Base-by-base conservation (phyloP, 2,329 filamentous ascomycete genomes). In the Akanthomyces lecanii region DNA sequence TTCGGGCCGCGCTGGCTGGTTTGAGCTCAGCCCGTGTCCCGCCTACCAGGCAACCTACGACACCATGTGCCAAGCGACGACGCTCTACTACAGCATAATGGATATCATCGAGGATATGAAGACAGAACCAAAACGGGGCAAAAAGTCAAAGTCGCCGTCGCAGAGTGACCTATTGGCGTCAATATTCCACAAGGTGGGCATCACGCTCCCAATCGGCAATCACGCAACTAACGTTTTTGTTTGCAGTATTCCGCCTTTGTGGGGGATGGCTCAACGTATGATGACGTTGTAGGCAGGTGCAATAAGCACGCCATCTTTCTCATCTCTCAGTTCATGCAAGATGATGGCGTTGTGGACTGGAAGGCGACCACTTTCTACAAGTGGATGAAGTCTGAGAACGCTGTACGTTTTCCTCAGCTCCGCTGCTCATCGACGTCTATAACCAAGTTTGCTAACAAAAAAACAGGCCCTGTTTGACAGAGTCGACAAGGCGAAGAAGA, bases 41-140 rank as follows among this genome's bases (percentile, higher is more conserved):
- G 72, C 75, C 2, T 92, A 90, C 71, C 74, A 76, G 57, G 68
- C 74, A 6, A 84, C 85, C 33, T 87, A 83, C 72, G 74, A 81
- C 36, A 77, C 81, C 54, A 89, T 89, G 79, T 79, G 82, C 58
- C 81, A 89, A 70, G 87, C 85, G 1, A 82, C 89, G 14, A 78
- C 80, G 10, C 74, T 90, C 23, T 83, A 91, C 67, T 90, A 89
- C 71, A 82, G 80, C 60, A 71, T 90, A 3, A 76, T 85, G 47
- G 83, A 86, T 60, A 78, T 83, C 11, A 88, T 89, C 68, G 74
- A 70, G 44, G 66, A 70, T 12, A 71, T 66, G 5, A 72, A 70
- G 30, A 65, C 71, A 28, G 68, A 70, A 3, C 75, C 72, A 45
- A 72, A 70, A 18, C 67, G 70, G 5, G 71, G 36, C 69, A 61